Percentiles rank a stretch among this genome's conserved stretches.
Conservation (phyloP, 2,329 filamentous ascomycete species). For the Fusarium sp. region DNA sequence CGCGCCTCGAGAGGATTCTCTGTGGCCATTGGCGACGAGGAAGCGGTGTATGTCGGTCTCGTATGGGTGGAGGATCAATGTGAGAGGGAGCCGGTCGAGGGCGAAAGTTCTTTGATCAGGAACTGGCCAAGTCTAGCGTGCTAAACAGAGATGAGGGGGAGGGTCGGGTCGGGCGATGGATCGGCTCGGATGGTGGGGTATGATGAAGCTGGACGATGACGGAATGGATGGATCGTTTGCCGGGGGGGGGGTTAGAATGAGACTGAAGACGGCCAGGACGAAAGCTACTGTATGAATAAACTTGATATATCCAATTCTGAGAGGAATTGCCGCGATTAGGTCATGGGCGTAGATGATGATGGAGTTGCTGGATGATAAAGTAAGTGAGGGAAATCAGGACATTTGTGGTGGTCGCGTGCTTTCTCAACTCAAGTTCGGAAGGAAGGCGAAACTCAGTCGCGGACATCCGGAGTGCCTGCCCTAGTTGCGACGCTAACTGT, state of each 20-base stretch:
- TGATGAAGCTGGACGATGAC: slow-evolving; percentile 38
- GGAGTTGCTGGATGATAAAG: not conserved
- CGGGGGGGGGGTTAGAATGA: slow-evolving; percentile 6
- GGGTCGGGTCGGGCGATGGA: slow-evolving; percentile 33
- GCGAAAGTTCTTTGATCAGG: not conserved
- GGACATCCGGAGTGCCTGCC: slow-evolving; percentile 25
- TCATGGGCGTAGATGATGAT: not conserved
- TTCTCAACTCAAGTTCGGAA: slow-evolving; percentile 7
- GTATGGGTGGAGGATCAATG: not conserved
- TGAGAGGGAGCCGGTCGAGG: slow-evolving; percentile 2
- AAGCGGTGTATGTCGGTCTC: not conserved
- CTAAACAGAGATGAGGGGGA: slow-evolving; percentile 32
- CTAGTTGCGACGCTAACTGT: not conserved
- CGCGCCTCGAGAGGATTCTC: slow-evolving; percentile 46
- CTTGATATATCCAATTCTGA: not conserved
- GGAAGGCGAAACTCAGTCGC: not conserved
- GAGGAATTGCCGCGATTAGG: not conserved
- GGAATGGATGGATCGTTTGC: slow-evolving; percentile 25
- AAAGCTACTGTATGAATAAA: not conserved
- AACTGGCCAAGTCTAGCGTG: slow-evolving; percentile 17
- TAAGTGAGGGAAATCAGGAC: slow-evolving; percentile 4
- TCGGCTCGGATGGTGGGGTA: slow-evolving; percentile 28
- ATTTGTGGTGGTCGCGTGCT: slow-evolving; percentile 35
- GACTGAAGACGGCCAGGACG: not conserved
- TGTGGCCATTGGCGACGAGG: slow-evolving; percentile 35